Evolutionary conservation across 768 basidiomycete species (phyloP).

Genomic region (Lactifluus pinguis): DNA sequence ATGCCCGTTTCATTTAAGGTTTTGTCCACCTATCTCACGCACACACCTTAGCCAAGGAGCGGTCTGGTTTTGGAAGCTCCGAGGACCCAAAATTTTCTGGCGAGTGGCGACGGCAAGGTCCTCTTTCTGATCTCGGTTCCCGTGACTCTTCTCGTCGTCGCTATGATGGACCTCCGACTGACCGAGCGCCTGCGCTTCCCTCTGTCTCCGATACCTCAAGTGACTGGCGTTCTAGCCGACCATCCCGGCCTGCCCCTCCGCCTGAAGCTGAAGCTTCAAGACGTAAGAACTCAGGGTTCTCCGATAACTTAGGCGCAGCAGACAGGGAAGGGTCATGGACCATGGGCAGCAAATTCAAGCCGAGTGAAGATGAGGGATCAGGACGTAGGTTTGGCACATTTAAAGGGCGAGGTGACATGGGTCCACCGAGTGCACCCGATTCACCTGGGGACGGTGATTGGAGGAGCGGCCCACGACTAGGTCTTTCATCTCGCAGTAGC

Average conservation of each 20-base stretch:
- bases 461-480: slow-evolving; percentile 44
- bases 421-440: slow-evolving; percentile 32
- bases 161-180: slow-evolving; percentile 44
- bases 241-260: slow-evolving; percentile 26
- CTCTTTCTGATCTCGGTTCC: slow-evolving; percentile 60
- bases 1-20: slow-evolving; percentile 29
- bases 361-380: slow-evolving; percentile 32
- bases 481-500: slow-evolving; percentile 31
- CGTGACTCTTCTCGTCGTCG: slow-evolving; percentile 59
- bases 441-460: slow-evolving; percentile 59
- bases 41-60: slow-evolving; percentile 59
- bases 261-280: slow-evolving; percentile 40
- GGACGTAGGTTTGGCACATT: slow-evolving; percentile 19
- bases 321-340: slow-evolving; percentile 77
- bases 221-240: slow-evolving; percentile 66
- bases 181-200: slow-evolving; percentile 35
- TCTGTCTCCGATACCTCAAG: slow-evolving; percentile 49
- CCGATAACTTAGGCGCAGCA: slow-evolving; percentile 38
- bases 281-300: slow-evolving; percentile 51
- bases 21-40: neutral
- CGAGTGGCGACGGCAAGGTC: slow-evolving; percentile 83
- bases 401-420: slow-evolving; percentile 46
- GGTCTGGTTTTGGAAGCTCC: slow-evolving; percentile 43
- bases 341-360: slow-evolving; percentile 66
- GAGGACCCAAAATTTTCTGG: slow-evolving; percentile 74